A percentile compares a stretch with the other conserved stretches of the same genome.
Conservation (phyloP, 2,329 filamentous ascomycete species). For the Nakataea oryzae region DNA sequence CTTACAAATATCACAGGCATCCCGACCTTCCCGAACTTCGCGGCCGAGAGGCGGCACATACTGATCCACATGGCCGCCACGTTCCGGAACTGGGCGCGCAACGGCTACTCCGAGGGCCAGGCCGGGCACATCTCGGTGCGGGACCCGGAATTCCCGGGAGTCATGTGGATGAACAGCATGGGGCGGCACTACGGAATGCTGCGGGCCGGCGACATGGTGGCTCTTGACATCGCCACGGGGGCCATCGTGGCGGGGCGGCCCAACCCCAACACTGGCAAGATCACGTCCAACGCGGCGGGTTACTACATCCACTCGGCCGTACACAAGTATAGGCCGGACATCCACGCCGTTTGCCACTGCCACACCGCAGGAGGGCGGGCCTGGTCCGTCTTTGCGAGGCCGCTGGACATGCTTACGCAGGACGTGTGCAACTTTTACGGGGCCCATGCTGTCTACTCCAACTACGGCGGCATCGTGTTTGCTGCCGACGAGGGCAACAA, state of each 20-base stretch:
- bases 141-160: slow-evolving; percentile 49
- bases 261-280: slow-evolving; percentile 24
- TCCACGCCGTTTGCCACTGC: slow-evolving; percentile 58
- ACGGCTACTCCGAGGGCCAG: slow-evolving; percentile 56
- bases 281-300: slow-evolving; percentile 53
- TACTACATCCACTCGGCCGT: slow-evolving; percentile 62
- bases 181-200: slow-evolving; percentile 57
- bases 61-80: slow-evolving; percentile 56
- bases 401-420: slow-evolving; percentile 62
- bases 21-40: slow-evolving; percentile 16
- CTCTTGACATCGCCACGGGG: slow-evolving; percentile 46
- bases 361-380: slow-evolving; percentile 58
- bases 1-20: not conserved
- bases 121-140: slow-evolving; percentile 53
- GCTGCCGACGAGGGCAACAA: slow-evolving; percentile 52
- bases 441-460: slow-evolving; percentile 47
- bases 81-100: slow-evolving; percentile 56
- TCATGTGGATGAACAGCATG: slow-evolving; percentile 63
- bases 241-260: slow-evolving; percentile 53
- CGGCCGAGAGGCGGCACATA: slow-evolving; percentile 48
- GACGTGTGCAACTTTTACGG: slow-evolving; percentile 56
- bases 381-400: slow-evolving; percentile 54
- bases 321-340: slow-evolving; percentile 54
- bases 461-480: slow-evolving; percentile 46
- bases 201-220: slow-evolving; percentile 57